Base-by-base conservation (phyloP, 2,329 filamentous ascomycete genomes). In the Fusarium sp. region DNA sequence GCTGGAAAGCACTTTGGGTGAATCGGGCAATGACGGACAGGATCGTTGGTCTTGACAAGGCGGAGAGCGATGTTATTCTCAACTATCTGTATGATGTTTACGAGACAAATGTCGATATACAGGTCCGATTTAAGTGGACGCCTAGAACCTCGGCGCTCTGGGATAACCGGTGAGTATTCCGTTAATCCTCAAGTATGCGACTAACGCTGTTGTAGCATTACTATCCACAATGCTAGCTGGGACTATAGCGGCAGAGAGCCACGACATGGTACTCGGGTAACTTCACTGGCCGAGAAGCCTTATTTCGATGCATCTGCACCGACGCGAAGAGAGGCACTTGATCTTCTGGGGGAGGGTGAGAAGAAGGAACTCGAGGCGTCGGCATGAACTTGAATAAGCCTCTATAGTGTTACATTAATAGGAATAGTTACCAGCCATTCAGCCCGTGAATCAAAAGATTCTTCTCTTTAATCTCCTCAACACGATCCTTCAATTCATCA, bases 201-300 rank as follows among this genome's bases (percentile, higher is more conserved):
- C 6, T 46, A 7, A 56, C 21, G 21, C 66, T 7, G 7, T 23
- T 16, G 4, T 2, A 88, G 88, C 41, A 90, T 92, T 62, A 92
- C 91, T 0, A 92, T 92, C 40, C 90, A 93, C 71, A 92, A 92
- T 66, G 90, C 90, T 0, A 90, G 87, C 72, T 93, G 90, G 89
- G 90, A 93, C 70, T 93, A 93, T 73, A 89, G 87, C 34, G 89
- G 89, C 3, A 84, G 81, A 21, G 83, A 92, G 74, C 89, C 90
- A 0, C 83, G 91, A 41, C 91, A 93, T 76, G 91, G 91, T 4
- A 93, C 90, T 0, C 83, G 92, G 28, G 90, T 93, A 5, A 93
- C 90, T 0, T 83, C 88, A 10, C 78, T 93, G 54, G 91, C 89
- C 0, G 92, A 93, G 80, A 89, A 89, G 81, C 91, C 91, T 0